Conservation (phyloP, 768 basidiomycete genomes). For the Boletus subparvulus region DNA sequence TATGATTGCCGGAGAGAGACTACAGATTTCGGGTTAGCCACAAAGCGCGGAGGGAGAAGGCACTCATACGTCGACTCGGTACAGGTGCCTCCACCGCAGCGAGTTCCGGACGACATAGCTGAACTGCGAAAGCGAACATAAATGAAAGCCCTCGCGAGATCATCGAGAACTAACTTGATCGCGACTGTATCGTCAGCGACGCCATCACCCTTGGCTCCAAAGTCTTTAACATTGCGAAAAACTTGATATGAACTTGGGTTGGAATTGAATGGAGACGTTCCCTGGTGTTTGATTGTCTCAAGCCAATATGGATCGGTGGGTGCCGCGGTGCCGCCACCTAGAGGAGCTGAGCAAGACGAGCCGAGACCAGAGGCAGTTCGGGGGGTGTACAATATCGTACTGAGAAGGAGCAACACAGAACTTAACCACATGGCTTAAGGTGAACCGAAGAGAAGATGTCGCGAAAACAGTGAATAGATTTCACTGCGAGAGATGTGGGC, state of each 20-base stretch:
- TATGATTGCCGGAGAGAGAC: slow-evolving; percentile 60
- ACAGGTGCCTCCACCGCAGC: slow-evolving; percentile 54
- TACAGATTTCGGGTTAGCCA: background rate
- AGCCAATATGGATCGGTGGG: slow-evolving; percentile 58
- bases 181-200: slow-evolving; percentile 72
- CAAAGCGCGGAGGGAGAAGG: background rate
- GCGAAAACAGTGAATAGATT: background rate
- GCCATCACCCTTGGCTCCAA: slow-evolving; percentile 59
- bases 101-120: slow-evolving; percentile 60
- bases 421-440: slow-evolving; percentile 8
- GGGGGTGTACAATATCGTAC: slow-evolving; percentile 5
- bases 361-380: slow-evolving; percentile 36
- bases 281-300: slow-evolving; percentile 68
- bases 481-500: background rate
- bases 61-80: slow-evolving; percentile 49
- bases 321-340: slow-evolving; percentile 49
- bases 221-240: slow-evolving; percentile 73
- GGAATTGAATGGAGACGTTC: slow-evolving; percentile 64
- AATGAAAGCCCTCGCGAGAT: background rate
- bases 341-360: slow-evolving; percentile 45
- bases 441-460: background rate
- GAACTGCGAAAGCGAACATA: slow-evolving; percentile 36
- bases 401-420: slow-evolving; percentile 7
- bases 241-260: slow-evolving; percentile 56
- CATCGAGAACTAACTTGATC: slow-evolving; percentile 50